These are phyloP conservation scores for Cladorrhinum samala DNA, from an alignment of 495 filamentous ascomycete genomes.

Conservation along the genomic window DNA sequence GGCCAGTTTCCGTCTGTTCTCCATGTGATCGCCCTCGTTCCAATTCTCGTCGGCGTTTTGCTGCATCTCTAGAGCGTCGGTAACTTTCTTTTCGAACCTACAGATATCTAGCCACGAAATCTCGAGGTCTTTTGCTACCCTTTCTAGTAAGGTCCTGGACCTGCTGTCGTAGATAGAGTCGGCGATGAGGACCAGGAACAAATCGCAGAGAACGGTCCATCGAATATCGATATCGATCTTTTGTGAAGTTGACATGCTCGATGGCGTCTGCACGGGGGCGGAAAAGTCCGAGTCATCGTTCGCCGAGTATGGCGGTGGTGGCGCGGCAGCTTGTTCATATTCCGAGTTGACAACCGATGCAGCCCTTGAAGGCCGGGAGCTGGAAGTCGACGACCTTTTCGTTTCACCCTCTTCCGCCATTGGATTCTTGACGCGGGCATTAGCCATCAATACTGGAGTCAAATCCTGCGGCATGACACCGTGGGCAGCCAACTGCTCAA, in stretches of 20 bases:
- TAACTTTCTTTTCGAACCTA: slow-evolving; percentile 94
- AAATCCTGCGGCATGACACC: slow-evolving; percentile 81
- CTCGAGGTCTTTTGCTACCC: slow-evolving; percentile 69
- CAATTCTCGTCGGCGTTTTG: slow-evolving; percentile 87
- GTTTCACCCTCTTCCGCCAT: slow-evolving; percentile 48
- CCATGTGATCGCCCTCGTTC: slow-evolving; percentile 95
- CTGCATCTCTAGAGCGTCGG: slow-evolving; percentile 96
- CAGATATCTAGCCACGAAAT: slow-evolving; percentile 91
- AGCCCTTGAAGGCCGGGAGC: slow-evolving; percentile 16
- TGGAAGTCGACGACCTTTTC: slow-evolving; percentile 6
- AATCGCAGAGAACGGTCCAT: slow-evolving; percentile 95
- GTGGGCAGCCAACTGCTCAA: slow-evolving; percentile 91
- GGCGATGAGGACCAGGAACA: slow-evolving; percentile 92
- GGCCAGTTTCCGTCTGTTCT: slow-evolving; percentile 71
- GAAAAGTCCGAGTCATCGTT: slow-evolving; percentile 65
- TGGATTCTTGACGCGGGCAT: slow-evolving; percentile 88
- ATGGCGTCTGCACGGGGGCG: slow-evolving; percentile 65
- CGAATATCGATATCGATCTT: slow-evolving; percentile 94
- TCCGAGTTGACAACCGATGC: slow-evolving; percentile 20
- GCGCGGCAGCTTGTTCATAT: slow-evolving; percentile 37
- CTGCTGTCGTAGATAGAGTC: slow-evolving; percentile 90
- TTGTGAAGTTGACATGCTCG: slow-evolving; percentile 68
- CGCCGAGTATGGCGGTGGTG: slow-evolving; percentile 67
- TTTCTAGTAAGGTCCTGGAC: slow-evolving; percentile 78
- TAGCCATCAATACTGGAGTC: slow-evolving; percentile 81